Evolutionary conservation across 116 monocot genomes (phyloP).

Genomic region (Papilionanthe hybrid): DNA sequence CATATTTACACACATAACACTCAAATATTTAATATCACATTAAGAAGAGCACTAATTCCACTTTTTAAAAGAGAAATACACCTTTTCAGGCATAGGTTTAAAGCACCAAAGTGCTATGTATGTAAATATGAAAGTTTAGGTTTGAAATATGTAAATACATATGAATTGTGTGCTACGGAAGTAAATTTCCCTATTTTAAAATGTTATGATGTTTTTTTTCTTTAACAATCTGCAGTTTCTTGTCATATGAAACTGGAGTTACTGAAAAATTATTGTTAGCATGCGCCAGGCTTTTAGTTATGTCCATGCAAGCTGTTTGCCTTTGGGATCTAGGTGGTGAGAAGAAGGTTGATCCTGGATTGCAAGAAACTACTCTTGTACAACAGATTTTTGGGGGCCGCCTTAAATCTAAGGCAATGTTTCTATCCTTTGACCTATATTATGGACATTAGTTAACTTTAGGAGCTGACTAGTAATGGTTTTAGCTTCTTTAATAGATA

Average conservation of each 20-base stretch:
- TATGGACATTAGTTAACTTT: neutral
- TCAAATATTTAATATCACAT: no score
- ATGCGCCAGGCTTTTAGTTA: constrained; percentile 67
- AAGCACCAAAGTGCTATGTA: no score
- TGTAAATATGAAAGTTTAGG: constrained; percentile 72
- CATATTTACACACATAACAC: no score
- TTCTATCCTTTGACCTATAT: neutral
- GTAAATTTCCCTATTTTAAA: neutral
- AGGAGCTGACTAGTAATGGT: no score
- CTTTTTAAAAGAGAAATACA: no score
- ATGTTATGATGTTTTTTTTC: neutral
- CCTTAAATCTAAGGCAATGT: constrained; percentile 71
- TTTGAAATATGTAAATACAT: constrained; percentile 92
- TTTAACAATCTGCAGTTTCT: neutral
- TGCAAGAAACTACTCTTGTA: constrained; percentile 85
- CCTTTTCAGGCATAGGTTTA: no score
- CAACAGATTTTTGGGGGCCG: constrained; percentile 96
- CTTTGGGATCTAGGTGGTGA: constrained; percentile 74
- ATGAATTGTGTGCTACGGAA: constrained; percentile 77
- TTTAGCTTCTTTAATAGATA: no score
- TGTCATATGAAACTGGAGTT: neutral
- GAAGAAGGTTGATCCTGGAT: constrained; percentile 50
- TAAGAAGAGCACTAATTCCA: neutral
- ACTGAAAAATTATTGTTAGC: neutral
- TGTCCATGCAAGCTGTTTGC: constrained; percentile 90